Conservation (phyloP, 345 rosid genomes). For the Pugionium cornutum region DNA sequence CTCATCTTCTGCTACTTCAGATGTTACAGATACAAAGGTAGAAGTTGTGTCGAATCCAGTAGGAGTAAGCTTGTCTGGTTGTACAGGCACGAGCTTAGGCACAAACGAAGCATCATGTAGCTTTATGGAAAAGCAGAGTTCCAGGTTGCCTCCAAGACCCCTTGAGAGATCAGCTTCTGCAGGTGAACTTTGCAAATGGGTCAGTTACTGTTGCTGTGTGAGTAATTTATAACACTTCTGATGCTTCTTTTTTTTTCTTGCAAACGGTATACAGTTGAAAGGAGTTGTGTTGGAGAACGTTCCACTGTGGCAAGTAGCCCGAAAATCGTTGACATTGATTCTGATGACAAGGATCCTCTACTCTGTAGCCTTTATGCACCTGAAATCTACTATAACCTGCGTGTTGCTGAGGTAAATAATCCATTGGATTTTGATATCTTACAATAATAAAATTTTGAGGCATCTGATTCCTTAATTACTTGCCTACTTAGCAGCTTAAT, state of each 20-base stretch:
- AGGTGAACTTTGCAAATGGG: slow-evolving; percentile 16
- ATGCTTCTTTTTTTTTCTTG: not conserved
- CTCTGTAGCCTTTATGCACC: slow-evolving; percentile 77
- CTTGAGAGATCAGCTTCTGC: slow-evolving; percentile 21
- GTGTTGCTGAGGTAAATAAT: slow-evolving; percentile 72
- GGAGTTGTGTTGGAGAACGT: slow-evolving; percentile 38
- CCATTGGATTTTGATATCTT: not conserved
- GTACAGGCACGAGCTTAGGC: slow-evolving; percentile 20
- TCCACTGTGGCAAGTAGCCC: slow-evolving; percentile 40
- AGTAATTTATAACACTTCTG: slow-evolving; percentile 20
- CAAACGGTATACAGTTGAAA: slow-evolving; percentile 45
- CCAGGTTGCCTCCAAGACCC: slow-evolving; percentile 33
- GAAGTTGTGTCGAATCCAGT: slow-evolving; percentile 21
- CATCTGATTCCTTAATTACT: slow-evolving; percentile 18
- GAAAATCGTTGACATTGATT: slow-evolving; percentile 61
- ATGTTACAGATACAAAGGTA: slow-evolving; percentile 26
- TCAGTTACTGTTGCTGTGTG: slow-evolving; percentile 1
- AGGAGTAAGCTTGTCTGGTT: slow-evolving; percentile 27
- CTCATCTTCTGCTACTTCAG: slow-evolving; percentile 42
- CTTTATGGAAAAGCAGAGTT: slow-evolving; percentile 7
- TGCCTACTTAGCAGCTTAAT: slow-evolving; percentile 53
- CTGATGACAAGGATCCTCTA: slow-evolving; percentile 60
- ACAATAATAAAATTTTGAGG: not conserved
- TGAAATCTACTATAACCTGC: slow-evolving; percentile 67
- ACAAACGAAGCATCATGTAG: slow-evolving; percentile 24